Evolutionary conservation across 345 rosid species (phyloP), one percentile per base, ranked within the genome.

Genomic region (Populus davidiana): DNA sequence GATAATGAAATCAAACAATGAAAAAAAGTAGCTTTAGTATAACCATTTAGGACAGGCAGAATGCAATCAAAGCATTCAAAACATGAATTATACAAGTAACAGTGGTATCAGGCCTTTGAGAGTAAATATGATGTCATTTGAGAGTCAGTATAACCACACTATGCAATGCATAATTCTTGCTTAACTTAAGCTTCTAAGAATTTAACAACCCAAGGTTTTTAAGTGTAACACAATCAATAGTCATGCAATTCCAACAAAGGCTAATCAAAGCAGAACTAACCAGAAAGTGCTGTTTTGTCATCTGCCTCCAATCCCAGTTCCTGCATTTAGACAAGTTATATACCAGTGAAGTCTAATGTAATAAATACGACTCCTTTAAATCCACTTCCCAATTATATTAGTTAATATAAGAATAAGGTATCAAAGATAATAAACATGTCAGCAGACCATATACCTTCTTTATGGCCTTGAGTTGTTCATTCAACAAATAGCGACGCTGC

Each of bases 281-380:
- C 89, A 61, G 99, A 91, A 68, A 96, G 98, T 63, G 99, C 97
- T 73, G 99, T 93, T 85, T 96, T 96, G 86, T 96, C 98, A 83
- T 96, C 99, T 29, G 98, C 89, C 86, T 96, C 99, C 88, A 96
- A 83, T 47, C 99, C 99, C 75, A 96, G 97, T 83, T 96, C 99
- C 99, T 94, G 89, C 72, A 81, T 47, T 47, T 73, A 39, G 72
- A 80, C 35, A 83, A 71, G 36, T 69, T 79, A 69, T 62, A 72
- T 56, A 76, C 39, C 50, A 75, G 65, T 75, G 65, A 75, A 18
- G 69, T 49, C 33, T 49, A 78, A 68, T 10, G 65, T 23, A 71
- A 69, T 20, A 69, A 56, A n/a, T 39, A 68, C 38, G 75, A 73
- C 20, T 41, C 67, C 31, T 2, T 23, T 43, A 18, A 74, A 49